phyloP scores from a whole-genome alignment of 495 filamentous ascomycete species.

The Neurospora sp. region DNA sequence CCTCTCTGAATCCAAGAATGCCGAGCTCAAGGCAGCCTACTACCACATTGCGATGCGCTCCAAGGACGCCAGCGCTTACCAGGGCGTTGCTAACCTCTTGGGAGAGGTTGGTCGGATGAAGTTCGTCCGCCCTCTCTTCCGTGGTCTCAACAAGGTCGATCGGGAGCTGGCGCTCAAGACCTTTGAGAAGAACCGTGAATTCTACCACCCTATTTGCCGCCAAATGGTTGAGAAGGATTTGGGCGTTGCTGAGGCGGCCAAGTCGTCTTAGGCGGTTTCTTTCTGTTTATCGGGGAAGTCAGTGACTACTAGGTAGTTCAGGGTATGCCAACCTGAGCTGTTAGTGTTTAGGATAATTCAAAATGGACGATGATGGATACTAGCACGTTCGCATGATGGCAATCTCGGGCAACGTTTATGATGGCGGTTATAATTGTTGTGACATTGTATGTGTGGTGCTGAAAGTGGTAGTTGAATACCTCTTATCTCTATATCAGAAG shows the following conservation, averaged over 20 bases:
- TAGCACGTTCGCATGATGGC: neutral
- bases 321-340: neutral
- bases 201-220: constrained; percentile 93
- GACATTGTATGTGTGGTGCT: neutral
- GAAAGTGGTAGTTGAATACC: neutral
- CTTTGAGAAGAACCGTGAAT: constrained; percentile 76
- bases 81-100: constrained; percentile 61
- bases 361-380: neutral
- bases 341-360: neutral
- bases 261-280: neutral
- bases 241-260: constrained; percentile 17
- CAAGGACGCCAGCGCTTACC: constrained; percentile 53
- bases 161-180: constrained; percentile 64
- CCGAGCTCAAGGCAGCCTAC: constrained; percentile 73
- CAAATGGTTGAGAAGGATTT: constrained; percentile 78
- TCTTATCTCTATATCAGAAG: neutral
- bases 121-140: constrained; percentile 80
- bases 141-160: constrained; percentile 61
- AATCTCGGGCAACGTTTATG: neutral
- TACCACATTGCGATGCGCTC: constrained; percentile 68
- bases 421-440: neutral
- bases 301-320: neutral
- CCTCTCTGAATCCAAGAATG: constrained; percentile 60
- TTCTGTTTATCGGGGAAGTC: neutral
- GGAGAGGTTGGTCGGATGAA: constrained; percentile 90